These are phyloP conservation scores for Tylopilus plumbeoviolaceoides DNA, from an alignment of 768 basidiomycete genomes.

Conservation along the genomic window DNA sequence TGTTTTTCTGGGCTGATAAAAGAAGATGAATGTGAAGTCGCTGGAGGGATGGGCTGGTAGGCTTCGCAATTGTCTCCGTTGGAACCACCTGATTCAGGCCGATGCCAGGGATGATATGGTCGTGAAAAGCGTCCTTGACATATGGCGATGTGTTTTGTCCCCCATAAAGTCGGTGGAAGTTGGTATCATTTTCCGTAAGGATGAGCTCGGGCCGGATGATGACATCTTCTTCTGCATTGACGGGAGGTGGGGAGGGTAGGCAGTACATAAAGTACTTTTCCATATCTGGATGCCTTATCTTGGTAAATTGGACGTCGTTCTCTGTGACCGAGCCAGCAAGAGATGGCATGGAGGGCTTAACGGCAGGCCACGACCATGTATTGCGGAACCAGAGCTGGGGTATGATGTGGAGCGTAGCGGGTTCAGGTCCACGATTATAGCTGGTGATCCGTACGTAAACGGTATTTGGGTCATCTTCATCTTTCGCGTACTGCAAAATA, in stretches of 20 bases:
- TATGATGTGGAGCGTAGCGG: slow-evolving; percentile 89
- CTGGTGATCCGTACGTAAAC: slow-evolving; percentile 91
- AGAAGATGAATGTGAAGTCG: background rate
- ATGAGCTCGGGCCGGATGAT: slow-evolving; percentile 69
- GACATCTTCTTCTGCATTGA: slow-evolving; percentile 66
- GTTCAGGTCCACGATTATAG: slow-evolving; percentile 95
- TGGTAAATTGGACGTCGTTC: slow-evolving; percentile 54
- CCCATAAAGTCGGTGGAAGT: slow-evolving; percentile 86
- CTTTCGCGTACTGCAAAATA: slow-evolving; percentile 83
- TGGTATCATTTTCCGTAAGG: slow-evolving; percentile 98
- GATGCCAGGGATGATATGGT: slow-evolving; percentile 91
- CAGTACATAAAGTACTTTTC: slow-evolving; percentile 83
- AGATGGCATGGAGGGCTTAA: slow-evolving; percentile 62
- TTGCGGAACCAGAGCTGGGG: slow-evolving; percentile 98
- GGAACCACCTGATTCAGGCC: slow-evolving; percentile 42
- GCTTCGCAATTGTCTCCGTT: background rate
- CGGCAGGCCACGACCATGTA: slow-evolving; percentile 91
- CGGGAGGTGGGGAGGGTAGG: slow-evolving; percentile 88
- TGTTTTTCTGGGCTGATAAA: slow-evolving; percentile 84
- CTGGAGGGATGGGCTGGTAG: background rate
- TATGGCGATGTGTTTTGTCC: slow-evolving; percentile 79
- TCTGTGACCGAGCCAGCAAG: slow-evolving; percentile 50
- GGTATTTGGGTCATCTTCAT: slow-evolving; percentile 84
- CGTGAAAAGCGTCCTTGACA: slow-evolving; percentile 98
- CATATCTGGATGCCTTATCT: slow-evolving; percentile 68